Evolutionary conservation across 805 yeast genomes (phyloP).

Genomic region (Sugiyamaella smithiae): DNA sequence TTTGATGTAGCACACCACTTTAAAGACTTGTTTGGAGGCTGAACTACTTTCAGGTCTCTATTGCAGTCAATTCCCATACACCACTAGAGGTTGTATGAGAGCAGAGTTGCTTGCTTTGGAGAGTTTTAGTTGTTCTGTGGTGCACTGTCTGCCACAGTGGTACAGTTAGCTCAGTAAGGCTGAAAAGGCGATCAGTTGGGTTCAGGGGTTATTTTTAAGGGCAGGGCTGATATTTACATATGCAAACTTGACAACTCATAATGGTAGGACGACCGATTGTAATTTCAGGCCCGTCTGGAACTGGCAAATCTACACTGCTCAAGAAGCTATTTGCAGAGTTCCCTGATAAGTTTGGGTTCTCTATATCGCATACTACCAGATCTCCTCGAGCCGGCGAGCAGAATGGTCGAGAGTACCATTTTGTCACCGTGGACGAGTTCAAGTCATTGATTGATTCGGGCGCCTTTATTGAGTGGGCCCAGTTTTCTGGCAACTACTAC

Average conservation of each 20-base stretch:
- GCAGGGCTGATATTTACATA: too few species aligned
- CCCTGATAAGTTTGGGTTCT: conserved; percentile 89
- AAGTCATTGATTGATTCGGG: conserved; percentile 66
- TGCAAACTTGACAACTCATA: not conserved
- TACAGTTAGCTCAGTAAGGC: too few species aligned
- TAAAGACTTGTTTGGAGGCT: too few species aligned
- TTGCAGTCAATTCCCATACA: too few species aligned
- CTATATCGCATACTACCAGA: conserved; percentile 92
- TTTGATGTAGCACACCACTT: too few species aligned
- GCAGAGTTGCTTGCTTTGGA: too few species aligned
- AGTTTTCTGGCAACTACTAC: conserved; percentile 95
- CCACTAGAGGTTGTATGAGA: too few species aligned
- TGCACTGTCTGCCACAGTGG: too few species aligned
- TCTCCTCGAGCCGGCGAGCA: conserved; percentile 87
- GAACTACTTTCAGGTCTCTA: too few species aligned
- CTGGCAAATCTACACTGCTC: conserved; percentile 93
- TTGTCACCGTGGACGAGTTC: conserved; percentile 76
- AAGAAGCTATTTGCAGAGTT: conserved; percentile 86
- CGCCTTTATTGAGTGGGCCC: conserved; percentile 95
- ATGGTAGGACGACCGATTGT: conserved; percentile 73
- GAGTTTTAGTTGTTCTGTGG: too few species aligned
- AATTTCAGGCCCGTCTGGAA: conserved; percentile 90
- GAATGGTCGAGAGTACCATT: conserved; percentile 87
- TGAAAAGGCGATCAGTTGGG: too few species aligned
- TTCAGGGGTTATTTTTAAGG: too few species aligned